These are phyloP conservation scores for Pestalotiopsis sp. DNA, from an alignment of 2,329 filamentous ascomycete species.

Conservation along the genomic window DNA sequence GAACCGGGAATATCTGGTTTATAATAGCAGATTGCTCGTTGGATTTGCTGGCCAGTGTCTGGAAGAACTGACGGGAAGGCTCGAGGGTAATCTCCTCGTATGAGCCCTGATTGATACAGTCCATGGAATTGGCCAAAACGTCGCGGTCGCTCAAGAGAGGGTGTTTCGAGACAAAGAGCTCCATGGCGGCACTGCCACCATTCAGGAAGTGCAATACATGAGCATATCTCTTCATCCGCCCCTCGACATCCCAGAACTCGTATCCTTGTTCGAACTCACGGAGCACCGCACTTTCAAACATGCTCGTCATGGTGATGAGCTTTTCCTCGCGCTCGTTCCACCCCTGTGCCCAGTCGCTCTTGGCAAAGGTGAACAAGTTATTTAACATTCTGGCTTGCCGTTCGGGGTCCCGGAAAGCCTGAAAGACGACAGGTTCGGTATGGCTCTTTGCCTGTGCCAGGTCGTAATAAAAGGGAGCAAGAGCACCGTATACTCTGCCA, in stretches of 20 bases:
- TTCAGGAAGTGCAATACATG: slow-evolving; percentile 83
- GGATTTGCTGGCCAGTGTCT: slow-evolving; percentile 70
- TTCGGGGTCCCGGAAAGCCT: slow-evolving; percentile 84
- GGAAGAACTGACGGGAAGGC: slow-evolving; percentile 82
- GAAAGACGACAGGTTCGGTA: slow-evolving; percentile 82
- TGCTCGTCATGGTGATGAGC: slow-evolving; percentile 71
- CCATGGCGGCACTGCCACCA: slow-evolving; percentile 75
- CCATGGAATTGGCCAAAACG: slow-evolving; percentile 72
- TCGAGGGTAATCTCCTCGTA: slow-evolving; percentile 74
- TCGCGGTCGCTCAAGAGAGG: slow-evolving; percentile 77
- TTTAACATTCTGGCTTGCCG: slow-evolving; percentile 88
- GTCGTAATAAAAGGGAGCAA: slow-evolving; percentile 89
- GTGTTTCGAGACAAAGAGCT: slow-evolving; percentile 88
- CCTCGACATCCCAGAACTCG: slow-evolving; percentile 84
- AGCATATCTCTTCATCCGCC: slow-evolving; percentile 86
- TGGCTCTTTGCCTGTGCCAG: slow-evolving; percentile 72
- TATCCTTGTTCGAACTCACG: slow-evolving; percentile 94
- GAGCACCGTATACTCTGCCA: slow-evolving; percentile 83
- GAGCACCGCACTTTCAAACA: slow-evolving; percentile 90
- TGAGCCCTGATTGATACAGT: slow-evolving; percentile 74
- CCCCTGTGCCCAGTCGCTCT: slow-evolving; percentile 79
- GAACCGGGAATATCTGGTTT: slow-evolving; percentile 77
- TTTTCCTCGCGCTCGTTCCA: slow-evolving; percentile 73
- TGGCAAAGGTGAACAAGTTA: slow-evolving; percentile 77
- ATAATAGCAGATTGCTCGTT: slow-evolving; percentile 84